Conservation (phyloP, 148 eudicot species). For the Chenopodium berlandieri region DNA sequence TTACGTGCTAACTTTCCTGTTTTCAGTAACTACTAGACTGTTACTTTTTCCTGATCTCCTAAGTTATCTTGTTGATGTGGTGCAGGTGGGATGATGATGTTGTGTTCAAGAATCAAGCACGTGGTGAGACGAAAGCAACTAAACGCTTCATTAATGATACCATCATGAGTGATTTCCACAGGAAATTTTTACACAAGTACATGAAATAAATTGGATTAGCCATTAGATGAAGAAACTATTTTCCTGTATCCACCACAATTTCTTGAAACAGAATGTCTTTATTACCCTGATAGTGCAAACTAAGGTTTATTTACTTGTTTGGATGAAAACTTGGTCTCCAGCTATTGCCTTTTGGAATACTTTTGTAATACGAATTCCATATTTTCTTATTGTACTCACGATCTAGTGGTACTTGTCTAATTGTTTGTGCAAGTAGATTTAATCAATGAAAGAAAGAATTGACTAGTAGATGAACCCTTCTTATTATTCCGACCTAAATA, state of each 20-base stretch:
- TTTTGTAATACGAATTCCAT: too few relatives aligned
- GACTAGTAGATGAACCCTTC: too few relatives aligned
- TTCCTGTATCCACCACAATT: neutral
- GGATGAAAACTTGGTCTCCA: too few relatives aligned
- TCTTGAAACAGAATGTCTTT: neutral
- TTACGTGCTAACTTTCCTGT: conserved; percentile 1
- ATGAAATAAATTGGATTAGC: conserved; percentile 52
- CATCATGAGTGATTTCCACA: conserved; percentile 83
- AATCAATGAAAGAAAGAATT: too few relatives aligned
- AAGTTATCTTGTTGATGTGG: neutral
- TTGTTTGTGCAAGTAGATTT: too few relatives aligned
- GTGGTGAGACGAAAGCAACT: conserved; percentile 81
- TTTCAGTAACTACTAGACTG: conserved; percentile 28
- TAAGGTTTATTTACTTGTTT: too few relatives aligned
- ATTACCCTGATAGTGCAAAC: too few relatives aligned
- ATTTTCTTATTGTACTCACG: too few relatives aligned
- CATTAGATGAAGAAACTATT: neutral
- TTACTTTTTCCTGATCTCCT: neutral
- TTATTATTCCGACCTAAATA: too few relatives aligned
- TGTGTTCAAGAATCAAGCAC: conserved; percentile 97
- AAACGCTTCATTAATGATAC: conserved; percentile 98
- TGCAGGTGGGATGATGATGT: conserved; percentile 99
- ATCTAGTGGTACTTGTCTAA: too few relatives aligned
- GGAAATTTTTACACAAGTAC: conserved; percentile 91
- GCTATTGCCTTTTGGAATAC: too few relatives aligned